These are phyloP conservation scores for Wallacemonas sp. DNA, from an alignment of 208 protist species.

Conservation along the genomic window DNA sequence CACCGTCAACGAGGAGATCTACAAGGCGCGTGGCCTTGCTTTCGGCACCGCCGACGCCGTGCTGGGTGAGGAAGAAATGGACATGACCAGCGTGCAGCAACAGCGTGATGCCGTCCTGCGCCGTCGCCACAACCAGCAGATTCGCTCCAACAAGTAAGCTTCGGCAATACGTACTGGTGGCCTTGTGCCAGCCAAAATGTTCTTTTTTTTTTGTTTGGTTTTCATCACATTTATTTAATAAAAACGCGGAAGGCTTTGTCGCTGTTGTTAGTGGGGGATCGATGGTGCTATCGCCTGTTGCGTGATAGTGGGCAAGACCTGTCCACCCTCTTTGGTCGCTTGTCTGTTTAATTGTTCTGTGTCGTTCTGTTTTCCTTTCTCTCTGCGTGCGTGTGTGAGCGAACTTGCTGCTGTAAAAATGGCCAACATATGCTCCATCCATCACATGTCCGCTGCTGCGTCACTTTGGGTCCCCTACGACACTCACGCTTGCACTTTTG, in stretches of 20 bases:
- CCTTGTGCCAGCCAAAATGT: background rate
- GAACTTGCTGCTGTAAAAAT: too few species aligned
- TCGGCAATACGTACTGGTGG: background rate
- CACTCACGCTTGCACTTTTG: too few species aligned
- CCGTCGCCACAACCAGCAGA: constrained; percentile 76
- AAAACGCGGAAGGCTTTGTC: too few species aligned
- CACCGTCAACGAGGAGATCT: constrained; percentile 63
- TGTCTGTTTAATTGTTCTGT: background rate
- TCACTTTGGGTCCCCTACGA: too few species aligned
- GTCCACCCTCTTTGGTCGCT: too few species aligned
- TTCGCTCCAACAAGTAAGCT: constrained; percentile 37
- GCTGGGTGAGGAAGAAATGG: constrained; percentile 77
- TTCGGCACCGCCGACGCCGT: constrained; percentile 65
- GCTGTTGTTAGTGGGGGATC: background rate
- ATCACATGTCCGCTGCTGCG: too few species aligned
- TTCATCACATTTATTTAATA: too few species aligned
- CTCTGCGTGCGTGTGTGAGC: too few species aligned
- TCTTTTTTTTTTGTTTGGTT: too few species aligned
- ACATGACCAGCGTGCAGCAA: constrained; percentile 69
- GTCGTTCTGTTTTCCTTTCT: background rate
- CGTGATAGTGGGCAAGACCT: too few species aligned
- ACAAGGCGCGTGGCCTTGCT: constrained; percentile 51
- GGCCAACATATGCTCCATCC: too few species aligned
- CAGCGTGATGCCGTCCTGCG: constrained; percentile 83
- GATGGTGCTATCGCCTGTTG: too few species aligned